Evolutionary conservation across 2,329 filamentous ascomycete genomes (phyloP), one percentile per base, ranked within the genome.

Genomic region (Nectriaceae sp.): DNA sequence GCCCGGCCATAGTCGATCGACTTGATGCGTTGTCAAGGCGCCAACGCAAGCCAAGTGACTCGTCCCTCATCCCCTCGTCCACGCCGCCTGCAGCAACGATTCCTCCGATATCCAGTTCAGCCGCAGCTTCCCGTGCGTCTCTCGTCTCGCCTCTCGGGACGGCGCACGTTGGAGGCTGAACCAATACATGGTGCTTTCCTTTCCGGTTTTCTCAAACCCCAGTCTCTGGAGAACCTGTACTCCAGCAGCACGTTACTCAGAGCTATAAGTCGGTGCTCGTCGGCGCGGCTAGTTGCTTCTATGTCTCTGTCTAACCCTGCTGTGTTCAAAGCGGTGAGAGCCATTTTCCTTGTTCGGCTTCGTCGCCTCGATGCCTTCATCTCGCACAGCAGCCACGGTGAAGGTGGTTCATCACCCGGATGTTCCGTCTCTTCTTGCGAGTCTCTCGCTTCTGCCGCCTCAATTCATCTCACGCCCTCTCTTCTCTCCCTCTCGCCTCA

Each of bases 401-500:
- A 36, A 16, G 4, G 29, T 16, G n/a, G 18, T 11, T 18, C 22
- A 18, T n/a, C 5, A 20, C 40, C 21, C 24, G n/a, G n/a, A 20
- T 19, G 4, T 6, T 26, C 39, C 24, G 11, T 19, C 22, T 16
- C 15, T 21, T 19, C 19, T 26, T 35, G 5, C 19, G 41, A 26
- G 16, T 10, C 19, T 21, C 38, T 35, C 24, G 26, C n/a, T 31
- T 20, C 18, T 21, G 33, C 38, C 40, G n/a, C 8, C 37, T 19
- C 41, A 21, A 15, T 33, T 44, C 44, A 21, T 35, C 44, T 40
- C 39, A 16, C 31, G 35, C 26, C 38, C 20, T 46, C 38, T 24
- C 11, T 24, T 29, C 44, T 41, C 44, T 42, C 42, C 52, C 39
- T 16, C 29, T 55, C 59, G 59, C 59, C 59, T 58, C 53, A 29